phyloP scores from a whole-genome alignment of 2,329 filamentous ascomycete species.

The Xylaria arbuscula region DNA sequence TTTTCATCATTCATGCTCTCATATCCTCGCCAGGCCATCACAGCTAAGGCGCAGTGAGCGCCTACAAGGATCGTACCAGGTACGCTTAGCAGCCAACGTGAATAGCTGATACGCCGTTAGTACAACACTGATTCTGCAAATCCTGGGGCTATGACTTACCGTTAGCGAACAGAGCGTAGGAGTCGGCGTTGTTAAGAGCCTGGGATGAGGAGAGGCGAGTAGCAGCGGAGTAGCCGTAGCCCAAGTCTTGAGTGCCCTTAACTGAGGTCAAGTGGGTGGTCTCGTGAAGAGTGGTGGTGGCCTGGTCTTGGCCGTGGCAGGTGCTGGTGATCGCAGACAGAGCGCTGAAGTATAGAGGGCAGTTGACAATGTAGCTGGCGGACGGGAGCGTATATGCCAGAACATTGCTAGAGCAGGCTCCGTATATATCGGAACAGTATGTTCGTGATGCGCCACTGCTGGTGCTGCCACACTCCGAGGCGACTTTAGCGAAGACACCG shows the following conservation, averaged over 20 bases:
- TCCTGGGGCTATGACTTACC: slow-evolving; percentile 42
- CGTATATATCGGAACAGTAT: slow-evolving; percentile 69
- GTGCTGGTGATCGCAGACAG: slow-evolving; percentile 60
- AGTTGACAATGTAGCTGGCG: slow-evolving; percentile 69
- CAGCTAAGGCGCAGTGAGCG: background rate
- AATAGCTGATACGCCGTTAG: slow-evolving; percentile 46
- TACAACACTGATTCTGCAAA: background rate
- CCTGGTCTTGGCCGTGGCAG: slow-evolving; percentile 74
- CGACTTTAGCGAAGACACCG: slow-evolving; percentile 54
- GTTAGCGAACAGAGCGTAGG: slow-evolving; percentile 62
- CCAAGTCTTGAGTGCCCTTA: slow-evolving; percentile 69
- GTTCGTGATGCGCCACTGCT: slow-evolving; percentile 61
- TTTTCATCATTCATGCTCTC: slow-evolving; percentile 16
- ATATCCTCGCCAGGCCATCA: slow-evolving; percentile 12
- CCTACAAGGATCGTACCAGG: background rate
- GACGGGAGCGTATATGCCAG: slow-evolving; percentile 71
- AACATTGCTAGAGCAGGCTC: slow-evolving; percentile 61
- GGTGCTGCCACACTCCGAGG: slow-evolving; percentile 65
- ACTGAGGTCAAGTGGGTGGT: slow-evolving; percentile 68
- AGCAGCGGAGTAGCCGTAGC: slow-evolving; percentile 66
- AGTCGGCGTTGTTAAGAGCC: slow-evolving; percentile 74
- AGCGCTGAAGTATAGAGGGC: slow-evolving; percentile 67
- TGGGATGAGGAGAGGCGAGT: slow-evolving; percentile 57
- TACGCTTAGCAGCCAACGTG: slow-evolving; percentile 54
- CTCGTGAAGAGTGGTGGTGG: slow-evolving; percentile 73